Evolutionary conservation across 179 eudicot genomes (phyloP), one percentile per base, ranked within the genome.

Genomic region (Nepenthes alata): DNA sequence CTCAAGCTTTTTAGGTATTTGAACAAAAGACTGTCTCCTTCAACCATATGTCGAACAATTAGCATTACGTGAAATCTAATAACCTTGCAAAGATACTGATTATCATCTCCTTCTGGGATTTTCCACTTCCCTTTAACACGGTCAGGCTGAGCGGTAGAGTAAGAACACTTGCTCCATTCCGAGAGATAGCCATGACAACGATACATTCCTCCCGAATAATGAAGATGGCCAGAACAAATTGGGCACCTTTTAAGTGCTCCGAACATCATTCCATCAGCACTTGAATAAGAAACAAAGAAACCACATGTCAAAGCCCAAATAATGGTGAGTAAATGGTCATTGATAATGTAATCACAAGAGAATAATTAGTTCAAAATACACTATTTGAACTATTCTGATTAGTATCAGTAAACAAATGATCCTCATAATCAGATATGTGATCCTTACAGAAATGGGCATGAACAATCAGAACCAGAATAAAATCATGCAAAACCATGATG

Each of bases 221-320:
- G 76, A 71, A 87, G 95, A 70, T 64, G 67, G 35, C 95, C 99
- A 71, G 89, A 76, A 73, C 97, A 94, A 58, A 77, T 65, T 39
- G 88, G 85, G 66, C 99, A 94, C 34, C 5, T 55, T 58, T 69
- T 57, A 52, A 83, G 89, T 37, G 89, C 86, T 74, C 99, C 99
- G 73, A 94, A 90, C 69, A 84, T 80, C 97, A 90, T 94, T 37
- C 96, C 95, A 77, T 94, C 99, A 60, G 95, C 99, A 79, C 99
- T 94, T 74, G 14, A 66, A 55, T 25, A 37, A 59, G 56, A 55
- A 65, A 52, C 15, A 75, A n/a, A 62, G 35, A 25, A 57, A 52
- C 52, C 52, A 48, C 11, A 10, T 11, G 10, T 48, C 52, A 56
- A 58, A 8, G 12, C n/a, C 52, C 52, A 48, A 48, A 48, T 2